These are phyloP conservation scores for Podospora didyma DNA, from an alignment of 495 filamentous ascomycete genomes.

Conservation along the genomic window DNA sequence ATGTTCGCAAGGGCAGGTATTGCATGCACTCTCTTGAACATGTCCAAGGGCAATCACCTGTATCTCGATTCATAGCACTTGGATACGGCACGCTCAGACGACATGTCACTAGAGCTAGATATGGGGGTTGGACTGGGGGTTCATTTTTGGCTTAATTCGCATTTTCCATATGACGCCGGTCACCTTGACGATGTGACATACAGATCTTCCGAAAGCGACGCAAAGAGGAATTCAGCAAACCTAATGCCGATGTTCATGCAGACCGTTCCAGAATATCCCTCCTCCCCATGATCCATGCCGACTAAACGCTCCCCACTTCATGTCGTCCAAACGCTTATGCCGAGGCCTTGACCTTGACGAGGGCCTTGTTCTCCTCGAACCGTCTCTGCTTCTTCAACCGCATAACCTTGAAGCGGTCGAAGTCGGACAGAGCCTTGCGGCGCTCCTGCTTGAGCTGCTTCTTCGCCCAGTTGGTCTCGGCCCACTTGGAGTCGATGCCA, in stretches of 20 bases:
- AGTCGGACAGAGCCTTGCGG: slow-evolving; percentile 89
- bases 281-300: slow-evolving; percentile 34
- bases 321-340: slow-evolving; percentile 33
- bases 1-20: too few relatives aligned
- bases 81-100: too few relatives aligned
- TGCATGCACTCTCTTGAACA: too few relatives aligned
- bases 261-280: slow-evolving; percentile 39
- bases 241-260: slow-evolving; percentile 46
- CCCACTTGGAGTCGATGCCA: slow-evolving; percentile 88
- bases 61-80: too few relatives aligned
- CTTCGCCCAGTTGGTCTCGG: slow-evolving; percentile 84
- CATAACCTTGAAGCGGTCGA: slow-evolving; percentile 99
- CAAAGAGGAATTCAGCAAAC: slow-evolving; percentile 45
- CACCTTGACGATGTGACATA: slow-evolving; percentile 45
- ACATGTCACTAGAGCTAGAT: slow-evolving; percentile 1
- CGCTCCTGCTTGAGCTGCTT: slow-evolving; percentile 75
- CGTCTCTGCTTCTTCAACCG: slow-evolving; percentile 95
- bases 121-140: slow-evolving; percentile 12
- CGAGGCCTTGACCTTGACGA: slow-evolving; percentile 66
- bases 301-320: slow-evolving; percentile 31
- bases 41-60: too few relatives aligned
- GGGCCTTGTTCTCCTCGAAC: slow-evolving; percentile 92
- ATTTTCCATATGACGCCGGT: slow-evolving; percentile 45
- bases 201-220: slow-evolving; percentile 50
- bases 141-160: slow-evolving; percentile 34